Base-by-base conservation (phyloP, 208 protist species). In the Crithidia acanthocephali region DNA sequence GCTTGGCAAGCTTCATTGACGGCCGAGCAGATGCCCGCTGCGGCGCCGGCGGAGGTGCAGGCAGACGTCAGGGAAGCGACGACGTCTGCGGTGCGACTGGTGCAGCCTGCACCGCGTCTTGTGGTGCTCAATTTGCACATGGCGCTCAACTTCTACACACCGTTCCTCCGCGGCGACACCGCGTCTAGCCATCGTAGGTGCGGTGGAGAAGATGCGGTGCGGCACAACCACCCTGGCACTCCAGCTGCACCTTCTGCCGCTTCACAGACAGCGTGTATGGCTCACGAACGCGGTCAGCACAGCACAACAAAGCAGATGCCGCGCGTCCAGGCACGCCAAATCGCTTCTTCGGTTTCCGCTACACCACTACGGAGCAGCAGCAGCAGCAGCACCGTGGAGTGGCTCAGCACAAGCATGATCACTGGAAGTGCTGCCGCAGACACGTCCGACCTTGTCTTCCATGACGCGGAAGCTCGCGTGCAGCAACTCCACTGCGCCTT, bases 141-240 rank as follows among this genome's bases (percentile, higher is more conserved):
- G 28, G 62, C 58, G 47, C 48, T 68, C n/a, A 35, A 68, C 23
- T 11, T 68, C 20, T 68, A 58, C 23, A 11, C 50, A 1, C 48
- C 62, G 27, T 58, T 25, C 35, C n/a, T 68, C 2, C 7, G 8
- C 30, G 22, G 18, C 27, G 28, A 57, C 3, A n/a, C 2, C 16
- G 44, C 44, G 16, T 42, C 37, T 42, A 48, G 16, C 18, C 44
- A 48, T 11, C n/a, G n/a, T n/a, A n/a, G n/a, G n/a, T n/a, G n/a
- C n/a, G n/a, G 35, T 40, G 8, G 8, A 40, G 8, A 40, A 40
- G 11, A 40, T 40, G 5, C 5, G 35, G 8, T 5, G 11, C 5
- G 8, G 35, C 35, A 40, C 5, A 40, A 11, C 35, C 35, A 40
- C 8, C 35, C 35, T 5, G 35, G 11, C 35, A 40, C n/a, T n/a